Base-by-base conservation (phyloP, 192 early-diverging fungal genomes). In the Podochytrium sp. region DNA sequence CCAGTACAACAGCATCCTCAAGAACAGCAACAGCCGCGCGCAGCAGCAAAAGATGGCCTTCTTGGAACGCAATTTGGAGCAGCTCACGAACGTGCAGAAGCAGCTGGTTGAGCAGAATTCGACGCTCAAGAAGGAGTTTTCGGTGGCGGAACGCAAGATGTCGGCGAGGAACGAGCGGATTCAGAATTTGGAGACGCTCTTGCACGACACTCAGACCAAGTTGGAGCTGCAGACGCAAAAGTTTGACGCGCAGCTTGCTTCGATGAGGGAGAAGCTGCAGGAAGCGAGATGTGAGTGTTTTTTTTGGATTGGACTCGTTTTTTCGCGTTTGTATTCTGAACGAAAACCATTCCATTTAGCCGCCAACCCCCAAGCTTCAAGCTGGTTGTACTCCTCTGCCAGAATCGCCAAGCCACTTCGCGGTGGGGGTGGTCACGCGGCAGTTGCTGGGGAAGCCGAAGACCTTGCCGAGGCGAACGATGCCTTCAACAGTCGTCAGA, bases 31-130 rank as follows among this genome's bases (percentile, higher is more conserved):
- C 82, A 93, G 90, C 75, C 87, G 92, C 55, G 90, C 90, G 42
- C 94, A 97, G 75, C 94, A 96, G 78, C 92, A 93, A 85, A 97
- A 97, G 83, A 96, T 98, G 93, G 92, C 92, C n/a, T 93, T 98
- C 79, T 83, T 99, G 58, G 96, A 99, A 76, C 92, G 95, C 79
- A 98, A 98, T 78, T 83, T 99, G 57, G 95, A 98, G 71, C 96
- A 99, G 80, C 86, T 99, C 34, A 96, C 94, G 18, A 84, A 88
- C 70, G 95, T 99, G 42, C 98, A 98, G 77, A 96, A 95, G 86
- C 91, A 92, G 66, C 88, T 99, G 49, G 96, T 99, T 5, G 94
- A 95, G 77, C 95, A 97, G 79, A 99, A 99, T 85, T 87, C 93
- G 1, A 91, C 90, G 12, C 84, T 98, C 50, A 99, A 99, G 88